Percentiles rank a stretch among this genome's conserved stretches.
Evolutionary conservation across 768 basidiomycete species (phyloP).

Genomic region (Wakefieldia striispora): DNA sequence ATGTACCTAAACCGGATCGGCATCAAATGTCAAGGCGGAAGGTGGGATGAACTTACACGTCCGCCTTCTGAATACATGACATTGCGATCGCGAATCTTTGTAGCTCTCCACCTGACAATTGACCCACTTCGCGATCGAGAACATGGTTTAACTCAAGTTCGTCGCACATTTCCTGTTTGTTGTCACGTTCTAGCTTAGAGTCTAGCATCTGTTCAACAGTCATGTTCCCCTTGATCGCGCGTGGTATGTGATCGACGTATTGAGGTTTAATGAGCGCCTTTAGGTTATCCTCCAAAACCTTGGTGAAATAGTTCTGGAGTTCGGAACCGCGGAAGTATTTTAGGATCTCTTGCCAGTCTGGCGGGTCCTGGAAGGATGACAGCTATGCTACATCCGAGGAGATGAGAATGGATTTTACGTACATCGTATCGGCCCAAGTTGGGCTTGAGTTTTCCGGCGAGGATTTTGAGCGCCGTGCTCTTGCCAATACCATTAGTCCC

Average conservation of each 20-base stretch:
- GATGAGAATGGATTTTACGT: constrained; percentile 26
- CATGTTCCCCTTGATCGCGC: constrained; percentile 87
- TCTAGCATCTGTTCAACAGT: constrained; percentile 91
- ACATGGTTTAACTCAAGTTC: constrained; percentile 88
- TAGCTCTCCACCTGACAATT: constrained; percentile 94
- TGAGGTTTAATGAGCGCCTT: constrained; percentile 99
- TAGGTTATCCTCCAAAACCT: constrained; percentile 96
- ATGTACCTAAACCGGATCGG: constrained; percentile 65
- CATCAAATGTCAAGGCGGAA: not conserved
- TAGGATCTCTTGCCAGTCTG: constrained; percentile 98
- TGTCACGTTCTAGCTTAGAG: constrained; percentile 83
- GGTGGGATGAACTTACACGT: constrained; percentile 65
- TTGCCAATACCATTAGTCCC: constrained; percentile 99
- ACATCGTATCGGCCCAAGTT: constrained; percentile 97
- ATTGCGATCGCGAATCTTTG: constrained; percentile 98
- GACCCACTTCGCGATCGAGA: constrained; percentile 76
- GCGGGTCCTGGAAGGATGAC: constrained; percentile 67
- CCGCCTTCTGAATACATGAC: constrained; percentile 91
- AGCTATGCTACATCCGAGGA: not conserved
- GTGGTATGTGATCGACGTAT: constrained; percentile 98
- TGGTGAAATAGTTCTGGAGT: constrained; percentile 99
- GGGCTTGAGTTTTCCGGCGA: constrained; percentile 96
- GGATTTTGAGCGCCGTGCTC: constrained; percentile 94
- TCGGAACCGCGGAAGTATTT: constrained; percentile 99
- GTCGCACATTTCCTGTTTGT: constrained; percentile 82